Evolutionary conservation across 1,284 basidiomycete species (phyloP), one percentile per base, ranked within the genome.

Genomic region (Ceratobasidium sp.): DNA sequence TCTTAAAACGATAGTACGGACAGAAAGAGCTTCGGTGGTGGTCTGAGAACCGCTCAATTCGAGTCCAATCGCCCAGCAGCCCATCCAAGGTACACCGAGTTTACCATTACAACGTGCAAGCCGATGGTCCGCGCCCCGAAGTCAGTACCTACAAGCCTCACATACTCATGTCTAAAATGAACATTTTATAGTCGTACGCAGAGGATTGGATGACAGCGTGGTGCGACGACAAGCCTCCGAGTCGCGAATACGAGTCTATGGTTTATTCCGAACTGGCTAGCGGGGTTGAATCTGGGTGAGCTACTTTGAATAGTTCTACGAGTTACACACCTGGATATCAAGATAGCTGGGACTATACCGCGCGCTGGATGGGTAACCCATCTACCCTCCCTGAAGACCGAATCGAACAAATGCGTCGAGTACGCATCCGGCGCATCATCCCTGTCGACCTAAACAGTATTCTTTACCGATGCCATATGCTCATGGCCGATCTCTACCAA

Each of bases 41-140:
- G 94, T 77, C 82, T n/a, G 85, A 81, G 60, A 92, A 97, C 78
- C 88, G 94, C 30, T 90, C 91, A 0, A 77, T 92, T 32, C 84
- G 84, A 74, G 87, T 97, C 55, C 90, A 83, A 1, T 92, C 91
- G 71, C 92, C 95, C 0, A 89, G 85, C 83, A 90, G 58, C 26
- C 16, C 86, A 73, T 88, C 87, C 76, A 80, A 84, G 52, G 89
- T 85, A 0, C 86, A 92, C 80, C 81, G 84, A 10, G 85, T 97
- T 79, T 87, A 88, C 41, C 90, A 83, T 73, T 97, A 93, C 77
- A 82, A 85, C 1, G 94, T 94, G 0, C 80, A 79, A 74, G 97
- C 96, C 79, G 89, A 83, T 30, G 94, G 92, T 0, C 95, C 95
- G 34, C 86, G 94, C 16, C 95, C 95, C 0, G 95, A 97, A 81